These are phyloP conservation scores for Penicillium aurantiogriseum DNA, from an alignment of 2,329 filamentous ascomycete genomes.

Conservation along the genomic window DNA sequence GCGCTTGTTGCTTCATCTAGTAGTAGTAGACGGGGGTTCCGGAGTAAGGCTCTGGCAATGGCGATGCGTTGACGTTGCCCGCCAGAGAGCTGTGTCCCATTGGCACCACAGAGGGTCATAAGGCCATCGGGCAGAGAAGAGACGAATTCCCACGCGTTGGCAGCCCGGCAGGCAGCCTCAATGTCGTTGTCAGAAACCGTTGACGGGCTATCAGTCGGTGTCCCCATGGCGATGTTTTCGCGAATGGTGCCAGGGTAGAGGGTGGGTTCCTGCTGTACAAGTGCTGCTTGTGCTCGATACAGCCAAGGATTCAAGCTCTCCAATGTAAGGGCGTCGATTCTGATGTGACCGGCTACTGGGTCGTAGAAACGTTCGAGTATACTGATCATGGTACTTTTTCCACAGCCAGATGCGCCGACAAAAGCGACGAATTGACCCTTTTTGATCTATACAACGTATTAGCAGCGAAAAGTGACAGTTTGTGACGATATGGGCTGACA, in stretches of 20 bases:
- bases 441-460: conserved; percentile 33
- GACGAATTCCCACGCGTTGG: conserved; percentile 54
- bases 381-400: conserved; percentile 66
- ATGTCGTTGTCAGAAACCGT: conserved; percentile 33
- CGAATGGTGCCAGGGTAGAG: conserved; percentile 68
- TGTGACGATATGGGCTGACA: not conserved
- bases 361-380: conserved; percentile 69
- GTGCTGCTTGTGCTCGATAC: conserved; percentile 64
- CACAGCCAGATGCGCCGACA: conserved; percentile 58
- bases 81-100: conserved; percentile 8
- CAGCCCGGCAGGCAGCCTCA: conserved; percentile 35
- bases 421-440: conserved; percentile 55
- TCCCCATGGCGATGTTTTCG: conserved; percentile 68
- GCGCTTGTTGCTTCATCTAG: conserved; percentile 89
- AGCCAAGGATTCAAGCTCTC: conserved; percentile 56
- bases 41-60: conserved; percentile 53
- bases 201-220: conserved; percentile 35
- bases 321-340: conserved; percentile 63
- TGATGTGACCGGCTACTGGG: conserved; percentile 61
- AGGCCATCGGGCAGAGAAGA: conserved; percentile 45
- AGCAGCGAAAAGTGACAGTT: not conserved
- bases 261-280: conserved; percentile 73
- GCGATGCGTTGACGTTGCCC: conserved; percentile 54
- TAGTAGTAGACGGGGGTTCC: conserved; percentile 71
- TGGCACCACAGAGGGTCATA: not conserved